A percentile compares a stretch with the other conserved stretches of the same genome.
These are phyloP conservation scores for Cubamyces sp. DNA, from an alignment of 768 basidiomycete genomes.

Conservation along the genomic window DNA sequence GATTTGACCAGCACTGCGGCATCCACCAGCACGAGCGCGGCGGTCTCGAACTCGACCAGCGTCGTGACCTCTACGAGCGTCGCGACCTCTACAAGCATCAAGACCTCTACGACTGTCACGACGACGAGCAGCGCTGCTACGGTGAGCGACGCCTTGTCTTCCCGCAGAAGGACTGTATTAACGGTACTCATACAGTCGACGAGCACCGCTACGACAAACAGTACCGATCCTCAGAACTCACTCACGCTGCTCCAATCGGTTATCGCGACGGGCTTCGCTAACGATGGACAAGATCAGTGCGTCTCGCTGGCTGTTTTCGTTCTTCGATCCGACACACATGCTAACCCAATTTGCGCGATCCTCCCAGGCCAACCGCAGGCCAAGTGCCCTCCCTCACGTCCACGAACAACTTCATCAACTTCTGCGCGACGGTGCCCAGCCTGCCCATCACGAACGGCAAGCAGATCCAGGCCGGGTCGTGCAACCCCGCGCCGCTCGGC, in stretches of 20 bases:
- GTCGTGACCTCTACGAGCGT: too few relatives aligned
- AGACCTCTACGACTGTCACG: too few relatives aligned
- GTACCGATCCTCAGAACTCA: slow-evolving; percentile 17
- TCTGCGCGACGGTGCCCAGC: slow-evolving; percentile 42
- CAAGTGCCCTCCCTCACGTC: slow-evolving; percentile 58
- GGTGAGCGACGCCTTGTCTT: neutral
- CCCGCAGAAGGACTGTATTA: too few relatives aligned
- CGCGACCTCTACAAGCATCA: too few relatives aligned
- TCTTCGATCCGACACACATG: too few relatives aligned
- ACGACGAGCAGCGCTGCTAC: slow-evolving; percentile 19
- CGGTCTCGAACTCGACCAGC: too few relatives aligned
- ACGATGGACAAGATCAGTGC: slow-evolving; percentile 48
- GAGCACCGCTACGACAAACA: too few relatives aligned
- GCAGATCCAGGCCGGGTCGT: slow-evolving; percentile 50
- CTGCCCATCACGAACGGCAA: slow-evolving; percentile 51
- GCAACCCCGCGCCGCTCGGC: slow-evolving; percentile 69
- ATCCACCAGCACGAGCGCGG: too few relatives aligned
- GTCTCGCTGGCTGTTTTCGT: too few relatives aligned
- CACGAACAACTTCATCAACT: slow-evolving; percentile 71
- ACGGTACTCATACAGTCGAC: too few relatives aligned
- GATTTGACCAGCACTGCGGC: too few relatives aligned
- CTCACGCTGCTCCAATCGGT: slow-evolving; percentile 48
- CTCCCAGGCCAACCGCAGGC: slow-evolving; percentile 37
- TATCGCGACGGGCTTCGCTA: slow-evolving; percentile 48
- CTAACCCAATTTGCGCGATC: too few relatives aligned